Evolutionary conservation across 768 basidiomycete genomes (phyloP).

Genomic region (Gelatoporia subvermispora): DNA sequence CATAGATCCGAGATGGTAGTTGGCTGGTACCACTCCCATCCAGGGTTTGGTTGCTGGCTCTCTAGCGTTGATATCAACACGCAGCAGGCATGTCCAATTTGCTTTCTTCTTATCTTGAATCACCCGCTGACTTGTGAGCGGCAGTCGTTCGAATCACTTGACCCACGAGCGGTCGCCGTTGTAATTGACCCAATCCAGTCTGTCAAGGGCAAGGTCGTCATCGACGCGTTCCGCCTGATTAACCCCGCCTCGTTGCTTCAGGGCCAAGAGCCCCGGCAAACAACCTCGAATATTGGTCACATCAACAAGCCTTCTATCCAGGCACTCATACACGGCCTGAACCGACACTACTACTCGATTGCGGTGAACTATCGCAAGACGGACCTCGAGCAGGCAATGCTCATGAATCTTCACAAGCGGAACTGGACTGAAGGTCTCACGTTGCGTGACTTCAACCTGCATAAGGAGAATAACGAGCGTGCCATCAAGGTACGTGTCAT

Average conservation of each 20-base stretch:
- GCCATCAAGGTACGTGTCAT: conserved; percentile 78
- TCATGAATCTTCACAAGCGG: conserved; percentile 98
- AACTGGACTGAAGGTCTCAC: conserved; percentile 99
- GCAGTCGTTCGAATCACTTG: conserved; percentile 94
- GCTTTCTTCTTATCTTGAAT: neutral
- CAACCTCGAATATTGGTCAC: conserved; percentile 96
- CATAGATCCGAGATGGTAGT: conserved; percentile 93
- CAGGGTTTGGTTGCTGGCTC: conserved; percentile 98
- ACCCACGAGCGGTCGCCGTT: conserved; percentile 91
- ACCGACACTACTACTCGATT: conserved; percentile 97
- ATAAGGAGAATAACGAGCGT: conserved; percentile 87
- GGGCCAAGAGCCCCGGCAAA: conserved; percentile 94
- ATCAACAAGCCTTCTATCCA: conserved; percentile 99
- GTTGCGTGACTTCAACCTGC: conserved; percentile 82
- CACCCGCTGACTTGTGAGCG: conserved; percentile 9
- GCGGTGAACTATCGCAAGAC: conserved; percentile 98
- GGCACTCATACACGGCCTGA: conserved; percentile 94
- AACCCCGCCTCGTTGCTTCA: conserved; percentile 85
- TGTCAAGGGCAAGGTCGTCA: conserved; percentile 97
- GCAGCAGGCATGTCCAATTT: conserved; percentile 63
- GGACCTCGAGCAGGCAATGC: conserved; percentile 95
- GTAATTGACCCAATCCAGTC: conserved; percentile 99
- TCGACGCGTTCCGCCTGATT: conserved; percentile 97
- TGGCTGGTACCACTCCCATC: conserved; percentile 99
- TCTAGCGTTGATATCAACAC: conserved; percentile 99